Base-by-base conservation (phyloP, 108 stramenopile genomes). In the Epithemia pelagica region DNA sequence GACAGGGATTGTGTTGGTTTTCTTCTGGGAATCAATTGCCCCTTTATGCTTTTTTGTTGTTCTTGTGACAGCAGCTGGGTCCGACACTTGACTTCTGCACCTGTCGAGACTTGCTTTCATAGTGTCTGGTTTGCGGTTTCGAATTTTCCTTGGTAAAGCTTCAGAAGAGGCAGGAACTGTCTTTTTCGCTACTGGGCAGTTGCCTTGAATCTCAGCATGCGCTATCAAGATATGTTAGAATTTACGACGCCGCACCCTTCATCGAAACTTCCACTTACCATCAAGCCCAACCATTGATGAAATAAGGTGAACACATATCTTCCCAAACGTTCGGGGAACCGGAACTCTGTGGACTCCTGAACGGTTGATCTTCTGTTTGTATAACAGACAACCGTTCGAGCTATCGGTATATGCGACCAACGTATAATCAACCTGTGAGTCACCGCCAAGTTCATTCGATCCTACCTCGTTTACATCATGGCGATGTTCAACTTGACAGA, bases 201-300 rank as follows among this genome's bases (percentile, higher is more conserved):
- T 46, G 5, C 37, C 37, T 15, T 46, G 37, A 46, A 46, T 46
- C 15, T 46, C 37, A 46, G 37, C 37, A 46, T 46, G 5, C 15
- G 15, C 37, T 46, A 46, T 10, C 5, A n/a, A n/a, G n/a, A n/a
- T n/a, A 10, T 46, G 37, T 46, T 46, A 46, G 37, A 46, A 46
- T 24, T 30, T 32, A 20, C 31, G 30, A 28, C 52, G 10, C 37
- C 5, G 37, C 10, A 46, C 5, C 10, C 15, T 5, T 5, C 5
- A 46, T 10, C 5, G 37, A 46, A 46, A 46, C 37, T 46, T n/a
- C n/a, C 28, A 71, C 69, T 26, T 65, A 69, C 58, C 72, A 58
- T 91, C 90, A 0, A 91, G 63, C 22, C 94, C 94, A 28, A 90
- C 81, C 2, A 86, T 61, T 58, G 82, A 82, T 27, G 81, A 75